Evolutionary conservation across 1,284 basidiomycete species (phyloP).

Genomic region (Irpex lacteus): DNA sequence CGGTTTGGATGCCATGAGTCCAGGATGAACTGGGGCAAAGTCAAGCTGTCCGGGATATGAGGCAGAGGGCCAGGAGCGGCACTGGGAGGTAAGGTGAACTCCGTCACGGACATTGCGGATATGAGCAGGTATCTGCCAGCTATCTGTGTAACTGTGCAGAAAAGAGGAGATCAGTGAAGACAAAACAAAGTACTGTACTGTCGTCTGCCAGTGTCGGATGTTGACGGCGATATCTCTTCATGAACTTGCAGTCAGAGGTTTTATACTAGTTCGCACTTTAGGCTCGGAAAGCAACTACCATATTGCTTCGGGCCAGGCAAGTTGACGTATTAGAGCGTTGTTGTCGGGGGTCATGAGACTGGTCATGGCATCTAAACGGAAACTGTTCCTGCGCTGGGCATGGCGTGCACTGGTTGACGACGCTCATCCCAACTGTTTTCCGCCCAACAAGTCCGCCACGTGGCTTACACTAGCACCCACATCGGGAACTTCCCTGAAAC

Average conservation of each 20-base stretch:
- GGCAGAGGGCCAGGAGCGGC: constrained; percentile 33
- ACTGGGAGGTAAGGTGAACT: constrained; percentile 38
- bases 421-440: constrained; percentile 1
- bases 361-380: constrained; percentile 9
- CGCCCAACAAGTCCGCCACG: not conserved
- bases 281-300: not conserved
- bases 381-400: not conserved
- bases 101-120: constrained; percentile 19
- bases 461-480: not conserved
- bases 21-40: constrained; percentile 70
- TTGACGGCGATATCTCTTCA: no score
- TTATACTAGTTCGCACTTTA: not conserved
- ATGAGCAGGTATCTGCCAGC: no score
- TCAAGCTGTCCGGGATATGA: constrained; percentile 63
- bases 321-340: not conserved
- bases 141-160: no score
- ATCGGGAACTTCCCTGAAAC: no score
- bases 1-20: constrained; percentile 47
- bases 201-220: no score
- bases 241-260: not conserved
- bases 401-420: not conserved
- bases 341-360: constrained; percentile 12
- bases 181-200: no score
- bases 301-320: not conserved
- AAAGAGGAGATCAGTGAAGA: no score